Evolutionary conservation across 1,284 basidiomycete genomes (phyloP).

Genomic region (Marasmius oreades): DNA sequence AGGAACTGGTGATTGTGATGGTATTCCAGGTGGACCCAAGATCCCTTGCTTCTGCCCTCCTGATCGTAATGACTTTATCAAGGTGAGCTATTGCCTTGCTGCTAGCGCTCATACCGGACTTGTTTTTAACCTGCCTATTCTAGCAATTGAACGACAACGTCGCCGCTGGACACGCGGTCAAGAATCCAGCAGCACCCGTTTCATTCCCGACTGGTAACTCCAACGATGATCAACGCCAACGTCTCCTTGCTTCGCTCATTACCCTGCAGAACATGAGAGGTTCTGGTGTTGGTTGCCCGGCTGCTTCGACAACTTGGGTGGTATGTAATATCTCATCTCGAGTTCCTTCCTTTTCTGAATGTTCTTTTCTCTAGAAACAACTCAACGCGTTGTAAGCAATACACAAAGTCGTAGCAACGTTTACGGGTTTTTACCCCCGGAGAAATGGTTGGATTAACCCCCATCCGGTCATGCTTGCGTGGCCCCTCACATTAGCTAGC

Average conservation of each 20-base stretch:
- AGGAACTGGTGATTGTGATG: conserved; percentile 23
- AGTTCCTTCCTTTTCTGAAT: neutral
- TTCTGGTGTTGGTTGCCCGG: conserved; percentile 33
- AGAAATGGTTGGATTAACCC: neutral
- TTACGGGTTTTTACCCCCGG: too few species aligned
- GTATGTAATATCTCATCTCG: neutral
- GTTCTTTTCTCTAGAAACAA: neutral
- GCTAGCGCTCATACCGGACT: too few species aligned
- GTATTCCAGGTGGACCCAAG: conserved; percentile 17
- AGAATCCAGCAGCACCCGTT: conserved; percentile 40
- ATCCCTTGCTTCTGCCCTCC: conserved; percentile 21
- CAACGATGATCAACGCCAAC: conserved; percentile 33
- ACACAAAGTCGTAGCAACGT: too few species aligned
- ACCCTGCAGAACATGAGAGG: conserved; percentile 36
- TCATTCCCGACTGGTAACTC: conserved; percentile 42
- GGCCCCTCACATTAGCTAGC: neutral
- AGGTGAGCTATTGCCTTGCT: conserved; percentile 30
- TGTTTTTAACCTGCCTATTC: too few species aligned
- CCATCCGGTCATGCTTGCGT: conserved; percentile 7
- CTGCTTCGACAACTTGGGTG: neutral
- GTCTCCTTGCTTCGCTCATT: conserved; percentile 33
- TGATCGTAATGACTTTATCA: conserved; percentile 35
- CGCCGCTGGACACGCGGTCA: conserved; percentile 40
- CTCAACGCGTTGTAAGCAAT: neutral
- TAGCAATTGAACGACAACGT: conserved; percentile 39